Conservation (phyloP, 768 basidiomycete species). For the Leccinum boreale region DNA sequence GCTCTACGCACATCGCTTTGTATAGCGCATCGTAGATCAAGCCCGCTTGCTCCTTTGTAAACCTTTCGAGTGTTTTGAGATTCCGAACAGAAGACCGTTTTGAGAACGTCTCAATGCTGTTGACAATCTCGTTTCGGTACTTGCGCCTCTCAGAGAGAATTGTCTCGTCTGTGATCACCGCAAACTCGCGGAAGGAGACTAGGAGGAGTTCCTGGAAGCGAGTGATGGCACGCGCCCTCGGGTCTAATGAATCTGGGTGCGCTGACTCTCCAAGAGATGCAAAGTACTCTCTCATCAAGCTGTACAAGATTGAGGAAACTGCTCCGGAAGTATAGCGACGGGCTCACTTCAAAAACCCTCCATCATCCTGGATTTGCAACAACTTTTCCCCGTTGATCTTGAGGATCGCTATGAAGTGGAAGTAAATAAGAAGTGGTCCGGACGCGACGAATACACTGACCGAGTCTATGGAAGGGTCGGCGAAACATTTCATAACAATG, state of each 20-base stretch:
- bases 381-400: slow-evolving; percentile 96
- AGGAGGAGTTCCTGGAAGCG: slow-evolving; percentile 96
- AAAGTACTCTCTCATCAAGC: slow-evolving; percentile 95
- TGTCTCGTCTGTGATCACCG: slow-evolving; percentile 92
- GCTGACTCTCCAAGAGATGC: slow-evolving; percentile 91
- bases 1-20: slow-evolving; percentile 74
- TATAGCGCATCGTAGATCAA: slow-evolving; percentile 92
- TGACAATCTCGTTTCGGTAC: slow-evolving; percentile 85
- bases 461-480: slow-evolving; percentile 42
- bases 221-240: slow-evolving; percentile 89
- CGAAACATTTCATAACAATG: not conserved
- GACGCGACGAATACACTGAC: slow-evolving; percentile 35
- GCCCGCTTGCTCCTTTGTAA: slow-evolving; percentile 84
- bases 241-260: slow-evolving; percentile 84
- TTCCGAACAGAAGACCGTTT: slow-evolving; percentile 90
- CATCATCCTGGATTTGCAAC: slow-evolving; percentile 93
- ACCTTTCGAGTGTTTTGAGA: slow-evolving; percentile 71
- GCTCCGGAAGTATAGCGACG: not conserved
- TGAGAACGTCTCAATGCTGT: slow-evolving; percentile 90
- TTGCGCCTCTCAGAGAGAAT: slow-evolving; percentile 83
- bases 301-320: slow-evolving; percentile 25
- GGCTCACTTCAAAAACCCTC: slow-evolving; percentile 87
- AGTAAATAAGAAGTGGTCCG: slow-evolving; percentile 10
- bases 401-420: slow-evolving; percentile 67
- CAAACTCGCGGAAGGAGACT: slow-evolving; percentile 97